These are phyloP conservation scores for Chlamydomonas eustigma DNA, from an alignment of 139 green algal genomes.

Conservation along the genomic window DNA sequence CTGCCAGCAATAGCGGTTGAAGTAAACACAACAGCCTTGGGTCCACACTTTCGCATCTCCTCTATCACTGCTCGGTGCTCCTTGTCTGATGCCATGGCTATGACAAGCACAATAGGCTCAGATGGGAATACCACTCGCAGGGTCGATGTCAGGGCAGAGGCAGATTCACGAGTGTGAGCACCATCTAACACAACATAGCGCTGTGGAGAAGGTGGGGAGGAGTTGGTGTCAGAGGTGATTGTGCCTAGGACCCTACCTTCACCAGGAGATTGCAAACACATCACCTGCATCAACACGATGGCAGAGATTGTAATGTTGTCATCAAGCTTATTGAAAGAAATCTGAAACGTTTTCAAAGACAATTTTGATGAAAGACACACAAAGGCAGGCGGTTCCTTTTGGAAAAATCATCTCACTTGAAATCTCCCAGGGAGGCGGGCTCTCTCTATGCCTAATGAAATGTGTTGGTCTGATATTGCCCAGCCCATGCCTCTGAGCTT, in stretches of 20 bases:
- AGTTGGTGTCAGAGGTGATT: constrained; percentile 15
- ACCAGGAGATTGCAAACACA: too few species aligned
- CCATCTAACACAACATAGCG: constrained; percentile 70
- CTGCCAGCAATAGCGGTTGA: constrained; percentile 60
- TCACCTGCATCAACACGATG: too few species aligned
- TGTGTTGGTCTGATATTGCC: neutral
- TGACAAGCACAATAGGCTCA: constrained; percentile 53
- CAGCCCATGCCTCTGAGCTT: neutral
- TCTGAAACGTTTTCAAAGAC: too few species aligned
- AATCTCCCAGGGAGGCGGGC: constrained; percentile 63
- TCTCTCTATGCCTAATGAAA: constrained; percentile 28
- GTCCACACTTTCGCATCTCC: constrained; percentile 34
- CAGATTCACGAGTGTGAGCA: constrained; percentile 69
- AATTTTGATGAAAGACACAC: too few species aligned
- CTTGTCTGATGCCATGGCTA: constrained; percentile 84
- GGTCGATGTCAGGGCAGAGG: constrained; percentile 47
- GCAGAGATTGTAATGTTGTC: too few species aligned
- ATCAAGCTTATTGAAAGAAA: too few species aligned
- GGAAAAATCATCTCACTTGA: constrained; percentile 54
- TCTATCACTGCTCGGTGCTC: constrained; percentile 46
- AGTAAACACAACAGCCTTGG: constrained; percentile 65
- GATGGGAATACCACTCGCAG: constrained; percentile 45
- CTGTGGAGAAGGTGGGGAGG: neutral
- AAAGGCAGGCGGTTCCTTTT: too few species aligned
- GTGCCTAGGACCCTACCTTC: too few species aligned